phyloP scores from a whole-genome alignment of 2,329 filamentous ascomycete genomes.

The Alternaria rosae region DNA sequence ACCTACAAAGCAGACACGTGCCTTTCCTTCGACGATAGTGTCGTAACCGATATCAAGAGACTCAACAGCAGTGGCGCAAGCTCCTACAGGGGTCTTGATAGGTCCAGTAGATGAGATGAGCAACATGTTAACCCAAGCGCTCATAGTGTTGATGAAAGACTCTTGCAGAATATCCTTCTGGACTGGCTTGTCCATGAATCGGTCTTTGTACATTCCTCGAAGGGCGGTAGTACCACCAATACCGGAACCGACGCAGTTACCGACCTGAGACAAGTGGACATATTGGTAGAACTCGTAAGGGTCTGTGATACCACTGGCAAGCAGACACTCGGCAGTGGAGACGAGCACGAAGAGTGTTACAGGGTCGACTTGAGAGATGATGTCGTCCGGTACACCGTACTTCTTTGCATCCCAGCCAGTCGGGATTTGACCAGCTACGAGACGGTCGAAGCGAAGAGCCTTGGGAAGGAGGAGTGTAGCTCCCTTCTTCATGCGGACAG shows the following conservation, averaged over 20 bases:
- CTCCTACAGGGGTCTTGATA: slow-evolving; percentile 98
- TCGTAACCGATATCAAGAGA: slow-evolving; percentile 98
- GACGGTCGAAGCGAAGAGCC: slow-evolving; percentile 93
- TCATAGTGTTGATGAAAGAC: slow-evolving; percentile 99
- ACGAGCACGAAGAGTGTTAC: slow-evolving; percentile 96
- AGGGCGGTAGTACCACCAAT: slow-evolving; percentile 94
- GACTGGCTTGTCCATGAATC: slow-evolving; percentile 93
- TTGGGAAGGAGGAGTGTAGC: slow-evolving; percentile 96
- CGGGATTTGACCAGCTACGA: slow-evolving; percentile 95
- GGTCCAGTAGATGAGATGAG: slow-evolving; percentile 94
- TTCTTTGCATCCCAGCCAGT: slow-evolving; percentile 97
- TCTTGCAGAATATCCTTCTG: slow-evolving; percentile 99
- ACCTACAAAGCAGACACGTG: slow-evolving; percentile 95
- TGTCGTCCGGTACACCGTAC: slow-evolving; percentile 96
- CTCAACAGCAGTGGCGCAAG: slow-evolving; percentile 96
- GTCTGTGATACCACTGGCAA: slow-evolving; percentile 94
- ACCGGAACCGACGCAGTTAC: slow-evolving; percentile 97
- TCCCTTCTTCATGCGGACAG: slow-evolving; percentile 93
- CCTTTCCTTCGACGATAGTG: slow-evolving; percentile 98
- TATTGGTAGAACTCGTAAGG: slow-evolving; percentile 99
- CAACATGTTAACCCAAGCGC: slow-evolving; percentile 99
- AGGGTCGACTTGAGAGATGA: slow-evolving; percentile 95
- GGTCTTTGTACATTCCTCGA: slow-evolving; percentile 97
- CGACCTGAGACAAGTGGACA: slow-evolving; percentile 95
- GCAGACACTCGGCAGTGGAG: slow-evolving; percentile 87